Evolutionary conservation across 2,329 filamentous ascomycete species (phyloP), one percentile per base, ranked within the genome.

Genomic region (Gliomastix tumulicola): DNA sequence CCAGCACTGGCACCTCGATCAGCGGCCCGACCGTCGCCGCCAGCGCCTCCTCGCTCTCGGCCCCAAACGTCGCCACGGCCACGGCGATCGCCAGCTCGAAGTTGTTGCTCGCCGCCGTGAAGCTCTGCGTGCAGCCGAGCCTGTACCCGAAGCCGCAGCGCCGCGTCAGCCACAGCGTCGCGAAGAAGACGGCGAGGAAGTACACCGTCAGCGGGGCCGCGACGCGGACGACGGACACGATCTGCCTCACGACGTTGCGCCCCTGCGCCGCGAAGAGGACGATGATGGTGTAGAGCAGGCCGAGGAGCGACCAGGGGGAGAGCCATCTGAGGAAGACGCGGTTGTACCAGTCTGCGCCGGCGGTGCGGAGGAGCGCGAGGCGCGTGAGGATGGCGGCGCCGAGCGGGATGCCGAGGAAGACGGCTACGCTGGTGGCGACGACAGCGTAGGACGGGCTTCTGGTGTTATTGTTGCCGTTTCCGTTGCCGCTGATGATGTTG

Each of bases 51-150:
- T 88, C 79, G 49, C 84, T 90, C 28, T 83, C 65, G 0, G 82
- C 71, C 0, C 88, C 88, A 59, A 84, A 94, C 0, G 82, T 82
- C 0, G 88, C 83, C 4, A 94, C 80, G 0, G 85, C 85, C 0
- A 95, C 88, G 0, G 88, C 88, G 59, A 95, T 94, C 0, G 88
- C 87, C 18, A 95, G 65, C 63, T 95, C 88, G 50, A 95, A 95
- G 54, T 95, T 94, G 53, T 95, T 95, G 55, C 88, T 94, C 2
- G 86, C 84, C 0, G 87, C 89, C 0, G 86, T 94, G 49, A 94
- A 92, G 52, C 84, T 88, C 60, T 94, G 87, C 3, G 87, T 90
- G 10, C 74, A 71, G 2, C 74, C 72, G 1, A 88, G 55, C 23
- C 71, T 70, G 53, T 94, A 94, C 0, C 76, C 78, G 40, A 88